Evolutionary conservation across 1,284 basidiomycete genomes (phyloP).

Genomic region (Xerocomus nothofagi): DNA sequence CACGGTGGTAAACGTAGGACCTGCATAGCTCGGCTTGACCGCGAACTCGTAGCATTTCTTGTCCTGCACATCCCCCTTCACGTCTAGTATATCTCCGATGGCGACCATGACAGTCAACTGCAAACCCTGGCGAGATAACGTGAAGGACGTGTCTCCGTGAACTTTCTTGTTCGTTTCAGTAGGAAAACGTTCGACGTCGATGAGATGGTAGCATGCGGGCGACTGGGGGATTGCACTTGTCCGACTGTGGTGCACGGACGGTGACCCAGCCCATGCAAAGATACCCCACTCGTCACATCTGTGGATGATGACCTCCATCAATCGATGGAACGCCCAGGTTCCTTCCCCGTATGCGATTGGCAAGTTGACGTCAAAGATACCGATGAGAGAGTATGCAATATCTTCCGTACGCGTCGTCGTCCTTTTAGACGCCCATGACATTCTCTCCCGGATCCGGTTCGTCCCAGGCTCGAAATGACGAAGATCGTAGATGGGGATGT

Average conservation of each 20-base stretch:
- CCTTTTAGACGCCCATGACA: slow-evolving; percentile 24
- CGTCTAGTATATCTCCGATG: background rate
- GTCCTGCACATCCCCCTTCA: background rate
- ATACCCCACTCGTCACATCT: slow-evolving; percentile 19
- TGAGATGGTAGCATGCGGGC: background rate
- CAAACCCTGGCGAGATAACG: background rate
- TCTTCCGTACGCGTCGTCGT: slow-evolving; percentile 22
- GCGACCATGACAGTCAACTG: background rate
- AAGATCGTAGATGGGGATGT: slow-evolving; percentile 6
- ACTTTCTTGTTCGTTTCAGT: background rate
- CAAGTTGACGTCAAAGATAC: slow-evolving; percentile 27
- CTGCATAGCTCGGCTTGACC: no score
- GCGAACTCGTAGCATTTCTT: background rate
- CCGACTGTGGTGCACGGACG: no score
- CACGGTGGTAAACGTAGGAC: background rate
- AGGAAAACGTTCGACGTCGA: background rate
- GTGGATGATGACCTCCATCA: slow-evolving; percentile 24
- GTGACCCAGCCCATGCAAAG: slow-evolving; percentile 24
- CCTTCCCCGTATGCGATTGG: slow-evolving; percentile 27
- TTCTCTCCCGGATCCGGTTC: no score
- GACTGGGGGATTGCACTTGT: background rate
- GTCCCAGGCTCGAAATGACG: slow-evolving; percentile 18
- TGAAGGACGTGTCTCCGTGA: background rate
- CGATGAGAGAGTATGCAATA: slow-evolving; percentile 24
- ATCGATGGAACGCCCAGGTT: slow-evolving; percentile 23